phyloP scores from a whole-genome alignment of 1,284 basidiomycete species.

The Ceratobasidium sp. region DNA sequence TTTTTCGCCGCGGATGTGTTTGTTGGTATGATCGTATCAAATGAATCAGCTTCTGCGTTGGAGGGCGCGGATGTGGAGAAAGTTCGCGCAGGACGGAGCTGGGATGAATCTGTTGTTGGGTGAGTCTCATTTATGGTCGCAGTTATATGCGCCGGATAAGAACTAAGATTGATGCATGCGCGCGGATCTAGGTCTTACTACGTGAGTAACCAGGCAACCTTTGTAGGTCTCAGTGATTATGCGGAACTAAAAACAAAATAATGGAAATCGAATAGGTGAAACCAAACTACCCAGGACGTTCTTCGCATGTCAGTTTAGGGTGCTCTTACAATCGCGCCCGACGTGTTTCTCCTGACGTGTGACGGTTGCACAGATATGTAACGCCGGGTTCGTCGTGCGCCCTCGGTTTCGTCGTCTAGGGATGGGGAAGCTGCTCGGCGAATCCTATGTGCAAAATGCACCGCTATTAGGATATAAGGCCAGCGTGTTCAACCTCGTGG shows the following conservation, averaged over 20 bases:
- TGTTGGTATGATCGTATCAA: constrained; percentile 69
- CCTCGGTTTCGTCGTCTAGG: constrained; percentile 58
- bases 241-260: constrained; percentile 35
- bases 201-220: constrained; percentile 61
- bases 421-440: constrained; percentile 83
- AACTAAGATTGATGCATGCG: not conserved
- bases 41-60: constrained; percentile 50
- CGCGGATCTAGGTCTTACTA: constrained; percentile 73
- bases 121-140: constrained; percentile 79
- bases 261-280: constrained; percentile 68
- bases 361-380: constrained; percentile 73
- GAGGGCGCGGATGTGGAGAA: constrained; percentile 58
- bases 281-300: constrained; percentile 93
- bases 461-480: constrained; percentile 88
- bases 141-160: not conserved
- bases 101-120: constrained; percentile 80
- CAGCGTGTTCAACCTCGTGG: constrained; percentile 97
- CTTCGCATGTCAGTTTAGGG: constrained; percentile 80
- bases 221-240: constrained; percentile 36
- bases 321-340: not conserved
- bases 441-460: constrained; percentile 83
- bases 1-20: constrained; percentile 84
- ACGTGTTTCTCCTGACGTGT: not conserved
- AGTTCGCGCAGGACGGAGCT: constrained; percentile 65
- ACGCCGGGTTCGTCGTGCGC: constrained; percentile 87